Evolutionary conservation across 148 eudicot genomes (phyloP), one percentile per base, ranked within the genome.

Genomic region (Persicaria tinctoria): DNA sequence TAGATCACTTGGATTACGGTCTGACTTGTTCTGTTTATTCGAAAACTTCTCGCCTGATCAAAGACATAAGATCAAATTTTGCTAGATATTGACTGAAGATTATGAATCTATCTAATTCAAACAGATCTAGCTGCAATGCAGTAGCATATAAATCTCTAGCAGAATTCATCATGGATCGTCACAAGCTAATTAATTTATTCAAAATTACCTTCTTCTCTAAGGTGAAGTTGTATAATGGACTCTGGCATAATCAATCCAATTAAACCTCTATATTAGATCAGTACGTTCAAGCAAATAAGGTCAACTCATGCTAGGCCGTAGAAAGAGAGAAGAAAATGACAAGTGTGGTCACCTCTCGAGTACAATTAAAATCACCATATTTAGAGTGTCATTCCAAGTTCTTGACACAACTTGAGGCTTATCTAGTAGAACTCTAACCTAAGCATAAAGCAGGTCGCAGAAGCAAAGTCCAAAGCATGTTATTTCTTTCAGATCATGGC

Each of bases 301-400:
- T 57, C 63, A 57, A 17, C 63, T 44, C 17, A 12, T 41, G 4
- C 46, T 1, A 41, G 48, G 47, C 48, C 5, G 4, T 12, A 20
- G 64, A 57, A 56, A 38, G 64, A 59, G 38, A 18, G 9, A 14
- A 5, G n/a, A 14, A 66, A 76, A 51, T 16, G 48, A 46, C 32
- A 62, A 55, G 77, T 18, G 12, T 23, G 23, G 46, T 70, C 80
- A 92, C 99, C 94, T 90, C 84, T 45, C 97, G 99, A 48, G 91
- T 88, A 79, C 88, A 86, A 84, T 95, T 92, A 74, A 90, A 92
- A 88, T 95, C 99, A 57, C 99, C 99, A 80, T 94, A 95, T 59
- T 81, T 57, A 97, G 97, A 78, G 99, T 96, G 79, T 88, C 89
- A 83, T 89, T 88, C 99, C 99, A 95, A 75, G 75, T 88, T 87